Evolutionary conservation across 2,329 filamentous ascomycete species (phyloP).

Genomic region (Coleophoma cylindrospora): DNA sequence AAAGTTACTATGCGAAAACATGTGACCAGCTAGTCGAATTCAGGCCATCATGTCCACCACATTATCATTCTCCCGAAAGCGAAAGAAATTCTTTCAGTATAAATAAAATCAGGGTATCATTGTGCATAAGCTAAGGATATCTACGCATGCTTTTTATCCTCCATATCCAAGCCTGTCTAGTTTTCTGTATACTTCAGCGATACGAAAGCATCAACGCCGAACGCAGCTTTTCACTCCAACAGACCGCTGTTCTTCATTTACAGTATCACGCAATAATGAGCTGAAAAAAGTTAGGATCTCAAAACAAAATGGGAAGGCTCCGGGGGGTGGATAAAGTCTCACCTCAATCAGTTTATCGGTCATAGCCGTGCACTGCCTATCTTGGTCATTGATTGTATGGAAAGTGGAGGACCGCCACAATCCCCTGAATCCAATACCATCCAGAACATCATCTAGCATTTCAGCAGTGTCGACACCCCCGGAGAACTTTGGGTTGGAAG

Average conservation of each 20-base stretch:
- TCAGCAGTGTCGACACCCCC: constrained; percentile 41
- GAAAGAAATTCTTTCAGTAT: background rate
- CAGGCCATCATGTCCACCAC: too few relatives aligned
- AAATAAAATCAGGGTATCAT: constrained; percentile 14
- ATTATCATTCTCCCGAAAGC: background rate
- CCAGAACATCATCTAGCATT: constrained; percentile 46
- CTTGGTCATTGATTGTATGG: constrained; percentile 21
- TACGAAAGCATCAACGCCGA: too few relatives aligned
- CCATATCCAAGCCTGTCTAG: background rate
- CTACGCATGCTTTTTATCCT: background rate
- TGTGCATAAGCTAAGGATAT: constrained; percentile 3
- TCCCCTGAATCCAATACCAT: constrained; percentile 58
- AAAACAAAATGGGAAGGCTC: too few relatives aligned
- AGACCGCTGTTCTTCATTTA: background rate
- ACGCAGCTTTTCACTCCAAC: too few relatives aligned
- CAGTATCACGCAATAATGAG: constrained; percentile 9
- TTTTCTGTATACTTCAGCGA: background rate
- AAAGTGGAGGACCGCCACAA: constrained; percentile 45
- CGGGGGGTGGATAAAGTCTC: constrained; percentile 3
- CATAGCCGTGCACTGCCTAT: constrained; percentile 24
- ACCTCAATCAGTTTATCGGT: constrained; percentile 25
- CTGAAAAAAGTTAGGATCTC: constrained; percentile 1
- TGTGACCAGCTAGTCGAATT: too few relatives aligned
- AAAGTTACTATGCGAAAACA: too few relatives aligned
- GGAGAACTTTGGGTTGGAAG: constrained; percentile 46